Evolutionary conservation across 2,329 filamentous ascomycete species (phyloP).

Genomic region (Byssochlamys sp.): DNA sequence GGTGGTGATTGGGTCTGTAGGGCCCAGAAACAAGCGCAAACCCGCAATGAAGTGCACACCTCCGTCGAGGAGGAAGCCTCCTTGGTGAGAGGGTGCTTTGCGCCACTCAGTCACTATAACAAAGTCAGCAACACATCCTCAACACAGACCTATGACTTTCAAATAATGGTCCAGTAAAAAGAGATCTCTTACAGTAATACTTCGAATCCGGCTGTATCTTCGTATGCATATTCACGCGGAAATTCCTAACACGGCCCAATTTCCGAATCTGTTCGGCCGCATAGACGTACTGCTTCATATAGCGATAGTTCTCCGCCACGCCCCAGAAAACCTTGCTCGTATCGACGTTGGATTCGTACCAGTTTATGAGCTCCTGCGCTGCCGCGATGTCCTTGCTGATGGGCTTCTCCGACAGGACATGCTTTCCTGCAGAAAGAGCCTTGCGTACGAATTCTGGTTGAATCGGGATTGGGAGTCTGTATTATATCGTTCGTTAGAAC

Average conservation of each 20-base stretch:
- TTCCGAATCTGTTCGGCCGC: conserved; percentile 37
- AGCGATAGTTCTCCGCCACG: conserved; percentile 52
- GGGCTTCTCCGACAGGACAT: conserved; percentile 51
- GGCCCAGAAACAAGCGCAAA: conserved; percentile 40
- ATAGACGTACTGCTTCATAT: conserved; percentile 38
- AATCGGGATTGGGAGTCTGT: conserved; percentile 42
- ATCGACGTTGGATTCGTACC: conserved; percentile 39
- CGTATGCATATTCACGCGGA: conserved; percentile 39
- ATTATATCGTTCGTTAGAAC: not conserved
- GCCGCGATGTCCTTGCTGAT: conserved; percentile 46
- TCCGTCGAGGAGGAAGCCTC: conserved; percentile 51
- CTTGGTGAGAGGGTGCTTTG: conserved; percentile 47
- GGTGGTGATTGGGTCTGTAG: conserved; percentile 32
- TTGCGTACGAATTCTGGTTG: conserved; percentile 44
- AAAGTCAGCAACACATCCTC: not conserved
- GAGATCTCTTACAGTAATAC: conserved; percentile 36
- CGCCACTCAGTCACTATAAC: conserved; percentile 45
- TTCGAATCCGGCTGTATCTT: conserved; percentile 42
- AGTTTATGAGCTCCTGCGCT: conserved; percentile 42
- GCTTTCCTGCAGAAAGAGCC: conserved; percentile 43
- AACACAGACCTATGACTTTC: no score
- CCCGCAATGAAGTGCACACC: conserved; percentile 49
- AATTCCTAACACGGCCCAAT: conserved; percentile 42
- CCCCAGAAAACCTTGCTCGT: conserved; percentile 33
- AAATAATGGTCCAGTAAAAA: not conserved